phyloP scores from a whole-genome alignment of 2,329 filamentous ascomycete species.

The Diaporthe longicolla region DNA sequence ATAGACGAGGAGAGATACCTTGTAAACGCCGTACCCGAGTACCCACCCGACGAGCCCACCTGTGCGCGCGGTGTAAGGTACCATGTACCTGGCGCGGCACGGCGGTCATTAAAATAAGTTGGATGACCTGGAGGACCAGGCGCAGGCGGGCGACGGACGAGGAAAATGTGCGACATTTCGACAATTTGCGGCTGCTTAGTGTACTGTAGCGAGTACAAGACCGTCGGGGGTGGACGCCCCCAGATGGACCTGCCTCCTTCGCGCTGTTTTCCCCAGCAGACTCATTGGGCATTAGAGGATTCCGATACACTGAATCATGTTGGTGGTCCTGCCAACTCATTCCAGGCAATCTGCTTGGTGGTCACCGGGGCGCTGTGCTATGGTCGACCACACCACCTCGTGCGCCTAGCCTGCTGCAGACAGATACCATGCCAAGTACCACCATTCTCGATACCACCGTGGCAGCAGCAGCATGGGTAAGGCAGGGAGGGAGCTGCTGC shows the following conservation, averaged over 20 bases:
- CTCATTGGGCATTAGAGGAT: conserved; percentile 10
- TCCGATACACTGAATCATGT: conserved; percentile 34
- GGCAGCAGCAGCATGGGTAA: background rate
- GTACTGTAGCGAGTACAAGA: background rate
- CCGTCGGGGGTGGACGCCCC: conserved; percentile 6
- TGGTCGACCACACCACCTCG: conserved; percentile 34
- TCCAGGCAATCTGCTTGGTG: conserved; percentile 26
- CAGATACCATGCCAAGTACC: conserved; percentile 17
- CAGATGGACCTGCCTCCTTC: conserved; percentile 11
- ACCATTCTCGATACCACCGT: conserved; percentile 8
- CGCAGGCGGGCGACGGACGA: background rate
- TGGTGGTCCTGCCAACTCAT: conserved; percentile 35
- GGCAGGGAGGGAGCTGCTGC: conserved; percentile 18
- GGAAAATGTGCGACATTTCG: conserved; percentile 15
- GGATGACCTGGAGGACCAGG: conserved; percentile 21
- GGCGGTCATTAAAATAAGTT: background rate
- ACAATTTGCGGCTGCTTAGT: conserved; percentile 22
- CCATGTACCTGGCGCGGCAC: conserved; percentile 13
- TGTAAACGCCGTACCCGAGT: background rate
- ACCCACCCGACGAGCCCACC: background rate
- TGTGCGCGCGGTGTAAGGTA: background rate
- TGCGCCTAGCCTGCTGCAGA: conserved; percentile 34
- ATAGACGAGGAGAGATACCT: conserved; percentile 10
- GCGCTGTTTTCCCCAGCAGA: conserved; percentile 6
- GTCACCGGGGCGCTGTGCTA: conserved; percentile 26